Base-by-base conservation (phyloP, 768 basidiomycete genomes). In the Mycena vulgaris region DNA sequence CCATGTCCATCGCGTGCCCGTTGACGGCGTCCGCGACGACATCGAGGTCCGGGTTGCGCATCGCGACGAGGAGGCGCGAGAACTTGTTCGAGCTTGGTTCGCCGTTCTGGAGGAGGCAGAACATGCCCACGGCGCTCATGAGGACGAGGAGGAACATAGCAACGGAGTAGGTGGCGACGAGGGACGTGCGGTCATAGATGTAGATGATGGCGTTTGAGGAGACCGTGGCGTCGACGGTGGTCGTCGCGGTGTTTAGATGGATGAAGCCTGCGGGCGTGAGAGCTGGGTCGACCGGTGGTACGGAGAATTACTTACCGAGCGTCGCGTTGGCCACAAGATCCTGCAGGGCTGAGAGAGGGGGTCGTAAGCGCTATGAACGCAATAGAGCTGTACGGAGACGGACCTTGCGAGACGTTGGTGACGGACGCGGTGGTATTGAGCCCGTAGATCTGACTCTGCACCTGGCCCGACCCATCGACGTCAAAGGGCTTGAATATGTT, bases 281-380 rank as follows among this genome's bases (percentile, higher is more conserved):
- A 47, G n/a, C 6, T 27, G 45, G 23, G 45, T 5, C n/a, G 10
- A 6, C 39, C 17, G 19, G 23, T 9, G 17, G n/a, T 6, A n/a
- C 3, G 45, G 7, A 5, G 23, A 3, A 47, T 47, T 13, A 47
- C 51, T 45, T 14, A 66, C 65, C 56, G 6, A 64, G 62, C 21
- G 68, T 64, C 21, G 37, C 68, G 30, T 70, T 70, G 11, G 56
- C 68, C 2, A 70, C 48, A 13, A 70, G 47, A 19, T 65, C 35
- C 7, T 49, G 31, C 21, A 62, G 23, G 19, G 45, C 68, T 51
- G 4, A 6, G 45, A 27, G 11, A 5, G 39, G 6, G n/a, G 10
- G 16, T 40, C 10, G 16, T 40, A 4, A 40, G 21, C 19, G 13
- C 5, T 14, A 40, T 6, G 17, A 40, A 6, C 17, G 39, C 16